Evolutionary conservation across 345 rosid genomes (phyloP).

Genomic region (Populus nigra): DNA sequence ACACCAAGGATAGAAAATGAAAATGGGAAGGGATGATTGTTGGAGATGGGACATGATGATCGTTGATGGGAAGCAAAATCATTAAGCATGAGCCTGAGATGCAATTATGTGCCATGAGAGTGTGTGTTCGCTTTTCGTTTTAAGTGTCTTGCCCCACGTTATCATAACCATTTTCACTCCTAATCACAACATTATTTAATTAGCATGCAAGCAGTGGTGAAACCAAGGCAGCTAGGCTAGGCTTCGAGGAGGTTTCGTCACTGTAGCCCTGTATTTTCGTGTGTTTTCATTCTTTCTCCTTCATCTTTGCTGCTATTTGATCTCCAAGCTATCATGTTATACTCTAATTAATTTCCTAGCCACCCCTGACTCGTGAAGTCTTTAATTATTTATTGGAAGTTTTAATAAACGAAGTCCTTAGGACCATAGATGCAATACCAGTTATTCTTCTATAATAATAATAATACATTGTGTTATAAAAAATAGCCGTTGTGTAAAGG

Average conservation of each 20-base stretch:
- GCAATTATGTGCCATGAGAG: constrained; percentile 58
- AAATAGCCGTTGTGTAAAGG: no score
- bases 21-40: constrained; percentile 25
- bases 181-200: no score
- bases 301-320: no score
- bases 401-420: no score
- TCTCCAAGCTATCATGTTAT: no score
- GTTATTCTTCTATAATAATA: no score
- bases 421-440: no score
- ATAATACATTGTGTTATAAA: no score
- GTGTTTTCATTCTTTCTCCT: not conserved
- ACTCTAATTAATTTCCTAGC: no score
- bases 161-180: constrained; percentile 15
- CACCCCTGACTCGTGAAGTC: no score
- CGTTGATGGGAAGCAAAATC: constrained; percentile 57
- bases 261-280: not conserved
- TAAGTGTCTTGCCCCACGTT: constrained; percentile 12
- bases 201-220: not conserved
- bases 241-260: not conserved
- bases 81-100: constrained; percentile 67
- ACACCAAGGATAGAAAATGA: constrained; percentile 2
- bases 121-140: constrained; percentile 22
- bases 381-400: no score
- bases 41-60: constrained; percentile 34
- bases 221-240: not conserved